A percentile compares a stretch with the other conserved stretches of the same genome.
phyloP scores from a whole-genome alignment of 116 monocot genomes.

The Phalaenopsis hybrid region DNA sequence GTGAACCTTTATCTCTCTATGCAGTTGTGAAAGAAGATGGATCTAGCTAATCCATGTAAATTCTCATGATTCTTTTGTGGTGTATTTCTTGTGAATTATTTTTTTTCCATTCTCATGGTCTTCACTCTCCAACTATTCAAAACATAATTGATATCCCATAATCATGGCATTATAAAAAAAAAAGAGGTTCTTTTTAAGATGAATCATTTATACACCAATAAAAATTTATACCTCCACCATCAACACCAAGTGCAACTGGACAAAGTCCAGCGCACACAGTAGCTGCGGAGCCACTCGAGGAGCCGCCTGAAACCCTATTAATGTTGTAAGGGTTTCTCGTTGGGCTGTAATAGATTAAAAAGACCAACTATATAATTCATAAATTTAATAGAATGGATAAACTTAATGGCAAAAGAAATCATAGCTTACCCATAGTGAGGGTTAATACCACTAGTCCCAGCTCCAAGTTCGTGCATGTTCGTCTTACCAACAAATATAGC shows the following conservation, averaged over 20 bases:
- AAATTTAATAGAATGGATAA: not conserved
- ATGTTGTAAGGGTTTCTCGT: constrained; percentile 71
- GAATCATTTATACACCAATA: not conserved
- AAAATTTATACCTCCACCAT: constrained; percentile 69
- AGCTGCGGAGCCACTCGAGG: constrained; percentile 92
- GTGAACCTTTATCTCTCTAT: too few species aligned
- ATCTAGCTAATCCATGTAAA: too few species aligned
- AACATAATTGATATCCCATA: too few species aligned
- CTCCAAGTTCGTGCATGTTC: constrained; percentile 94
- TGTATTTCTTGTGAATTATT: too few species aligned
- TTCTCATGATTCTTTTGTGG: too few species aligned
- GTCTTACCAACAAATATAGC: constrained; percentile 88
- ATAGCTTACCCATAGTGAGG: constrained; percentile 71
- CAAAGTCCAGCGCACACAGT: constrained; percentile 81
- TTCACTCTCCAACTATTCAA: too few species aligned
- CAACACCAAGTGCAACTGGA: constrained; percentile 84
- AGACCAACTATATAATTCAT: not conserved
- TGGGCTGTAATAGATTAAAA: constrained; percentile 29
- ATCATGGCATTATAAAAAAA: too few species aligned
- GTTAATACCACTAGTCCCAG: constrained; percentile 86
- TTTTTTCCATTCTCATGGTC: too few species aligned
- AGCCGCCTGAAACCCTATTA: constrained; percentile 71
- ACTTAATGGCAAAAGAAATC: not conserved
- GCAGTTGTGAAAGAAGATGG: too few species aligned
- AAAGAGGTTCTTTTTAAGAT: not conserved